These are phyloP conservation scores for Corrigiola litoralis DNA, from an alignment of 179 eudicot genomes.

Conservation along the genomic window DNA sequence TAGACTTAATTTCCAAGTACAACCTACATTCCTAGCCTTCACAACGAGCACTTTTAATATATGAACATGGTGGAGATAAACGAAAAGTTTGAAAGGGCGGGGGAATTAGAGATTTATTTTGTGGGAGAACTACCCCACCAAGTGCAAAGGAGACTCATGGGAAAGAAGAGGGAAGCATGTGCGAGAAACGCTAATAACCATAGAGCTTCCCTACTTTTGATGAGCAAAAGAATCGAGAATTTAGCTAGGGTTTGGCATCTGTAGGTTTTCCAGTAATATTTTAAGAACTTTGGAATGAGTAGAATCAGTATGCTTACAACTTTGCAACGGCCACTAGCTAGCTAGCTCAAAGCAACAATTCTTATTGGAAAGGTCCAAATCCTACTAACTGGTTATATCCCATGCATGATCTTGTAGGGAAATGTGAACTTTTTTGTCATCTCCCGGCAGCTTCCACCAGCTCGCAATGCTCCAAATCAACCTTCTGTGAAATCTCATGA, in stretches of 20 bases:
- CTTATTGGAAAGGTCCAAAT: background rate
- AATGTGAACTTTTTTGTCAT: conserved; percentile 15
- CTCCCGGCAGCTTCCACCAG: conserved; percentile 16
- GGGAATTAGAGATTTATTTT: no score
- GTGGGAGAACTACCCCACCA: conserved; percentile 26
- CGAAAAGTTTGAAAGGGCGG: no score
- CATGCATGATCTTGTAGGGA: conserved; percentile 36
- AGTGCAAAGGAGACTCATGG: conserved; percentile 28
- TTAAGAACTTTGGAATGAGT: conserved; percentile 17
- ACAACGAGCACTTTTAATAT: background rate
- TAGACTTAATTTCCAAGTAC: conserved; percentile 14
- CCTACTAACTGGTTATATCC: conserved; percentile 17
- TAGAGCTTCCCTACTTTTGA: conserved; percentile 50
- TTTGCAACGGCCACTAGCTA: conserved; percentile 22
- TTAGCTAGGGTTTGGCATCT: conserved; percentile 38
- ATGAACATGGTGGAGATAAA: background rate
- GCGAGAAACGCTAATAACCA: conserved; percentile 44
- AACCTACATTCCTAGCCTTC: conserved; percentile 1
- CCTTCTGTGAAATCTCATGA: conserved; percentile 18
- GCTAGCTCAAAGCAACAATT: conserved; percentile 16
- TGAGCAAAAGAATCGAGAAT: conserved; percentile 26
- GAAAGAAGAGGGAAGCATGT: conserved; percentile 56
- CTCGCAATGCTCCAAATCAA: conserved; percentile 29
- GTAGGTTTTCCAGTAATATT: conserved; percentile 19
- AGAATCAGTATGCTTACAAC: conserved; percentile 6